phyloP scores from a whole-genome alignment of 768 basidiomycete species.

The Mycena chlorophos region DNA sequence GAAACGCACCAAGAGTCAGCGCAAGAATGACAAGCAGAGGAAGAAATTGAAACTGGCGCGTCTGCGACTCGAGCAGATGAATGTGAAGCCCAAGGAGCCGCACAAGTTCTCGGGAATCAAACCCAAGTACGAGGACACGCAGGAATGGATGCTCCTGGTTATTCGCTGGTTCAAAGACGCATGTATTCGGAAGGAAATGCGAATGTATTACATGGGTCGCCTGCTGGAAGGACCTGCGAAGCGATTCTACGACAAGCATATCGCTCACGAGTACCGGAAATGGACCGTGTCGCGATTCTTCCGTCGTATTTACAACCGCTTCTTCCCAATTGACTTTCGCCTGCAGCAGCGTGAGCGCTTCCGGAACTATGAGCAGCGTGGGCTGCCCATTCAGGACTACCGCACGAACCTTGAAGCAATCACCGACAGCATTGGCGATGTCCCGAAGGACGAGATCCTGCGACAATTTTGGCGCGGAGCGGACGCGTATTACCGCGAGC shows the following conservation, averaged over 20 bases:
- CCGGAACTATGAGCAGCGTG: constrained; percentile 10
- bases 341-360: constrained; percentile 19
- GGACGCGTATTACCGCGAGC: constrained; percentile 1
- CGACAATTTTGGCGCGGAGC: constrained; percentile 18
- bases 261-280: constrained; percentile 3
- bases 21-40: not conserved
- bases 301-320: constrained; percentile 11
- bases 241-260: constrained; percentile 11
- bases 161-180: constrained; percentile 5
- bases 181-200: constrained; percentile 6
- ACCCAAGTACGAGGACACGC: not conserved
- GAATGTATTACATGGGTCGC: not conserved
- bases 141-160: constrained; percentile 12
- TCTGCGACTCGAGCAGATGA: constrained; percentile 14
- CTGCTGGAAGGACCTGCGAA: constrained; percentile 1
- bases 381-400: constrained; percentile 11
- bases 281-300: constrained; percentile 13
- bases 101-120: constrained; percentile 15
- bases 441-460: constrained; percentile 4
- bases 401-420: constrained; percentile 7
- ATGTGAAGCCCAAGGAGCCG: constrained; percentile 14
- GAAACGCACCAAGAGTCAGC: not conserved
- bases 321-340: constrained; percentile 19
- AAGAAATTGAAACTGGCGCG: constrained; percentile 7
- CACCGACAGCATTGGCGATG: constrained; percentile 15